Percentiles rank a stretch among this genome's conserved stretches.
phyloP scores from a whole-genome alignment of 768 basidiomycete genomes.

The Filobasidium floriforme region DNA sequence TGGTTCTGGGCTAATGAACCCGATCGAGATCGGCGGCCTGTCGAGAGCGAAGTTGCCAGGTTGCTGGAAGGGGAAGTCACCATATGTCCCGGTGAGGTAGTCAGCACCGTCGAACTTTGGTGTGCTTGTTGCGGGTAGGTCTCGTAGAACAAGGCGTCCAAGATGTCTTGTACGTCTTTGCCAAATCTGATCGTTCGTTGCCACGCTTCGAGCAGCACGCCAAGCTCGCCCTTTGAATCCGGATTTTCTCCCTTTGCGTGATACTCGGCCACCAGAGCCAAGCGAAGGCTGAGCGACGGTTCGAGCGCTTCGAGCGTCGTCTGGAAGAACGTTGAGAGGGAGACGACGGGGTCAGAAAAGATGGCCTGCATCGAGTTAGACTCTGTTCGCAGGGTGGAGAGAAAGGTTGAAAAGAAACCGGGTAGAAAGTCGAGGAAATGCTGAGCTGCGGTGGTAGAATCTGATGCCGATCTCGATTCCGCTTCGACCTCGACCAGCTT shows the following conservation, averaged over 20 bases:
- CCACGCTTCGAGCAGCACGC: constrained; percentile 57
- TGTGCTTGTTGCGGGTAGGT: neutral
- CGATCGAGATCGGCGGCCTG: constrained; percentile 14
- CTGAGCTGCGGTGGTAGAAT: neutral
- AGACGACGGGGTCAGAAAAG: constrained; percentile 70
- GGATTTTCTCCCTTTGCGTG: constrained; percentile 53
- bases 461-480: neutral
- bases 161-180: constrained; percentile 59
- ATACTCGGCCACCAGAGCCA: constrained; percentile 61
- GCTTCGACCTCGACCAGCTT: constrained; percentile 45
- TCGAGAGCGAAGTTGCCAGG: too few species aligned
- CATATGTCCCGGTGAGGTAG: neutral
- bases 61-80: neutral
- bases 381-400: constrained; percentile 62
- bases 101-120: neutral
- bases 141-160: constrained; percentile 39
- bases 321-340: constrained; percentile 72
- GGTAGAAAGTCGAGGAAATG: constrained; percentile 62
- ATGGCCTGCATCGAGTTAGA: constrained; percentile 67
- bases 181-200: constrained; percentile 78
- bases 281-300: constrained; percentile 72
- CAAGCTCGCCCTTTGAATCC: neutral
- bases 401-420: constrained; percentile 65
- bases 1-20: neutral
- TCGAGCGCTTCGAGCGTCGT: constrained; percentile 69